A percentile compares a stretch with the other conserved stretches of the same genome.
Evolutionary conservation across 306 rosid genomes (phyloP).

Genomic region (Casuarina cunninghamiana): DNA sequence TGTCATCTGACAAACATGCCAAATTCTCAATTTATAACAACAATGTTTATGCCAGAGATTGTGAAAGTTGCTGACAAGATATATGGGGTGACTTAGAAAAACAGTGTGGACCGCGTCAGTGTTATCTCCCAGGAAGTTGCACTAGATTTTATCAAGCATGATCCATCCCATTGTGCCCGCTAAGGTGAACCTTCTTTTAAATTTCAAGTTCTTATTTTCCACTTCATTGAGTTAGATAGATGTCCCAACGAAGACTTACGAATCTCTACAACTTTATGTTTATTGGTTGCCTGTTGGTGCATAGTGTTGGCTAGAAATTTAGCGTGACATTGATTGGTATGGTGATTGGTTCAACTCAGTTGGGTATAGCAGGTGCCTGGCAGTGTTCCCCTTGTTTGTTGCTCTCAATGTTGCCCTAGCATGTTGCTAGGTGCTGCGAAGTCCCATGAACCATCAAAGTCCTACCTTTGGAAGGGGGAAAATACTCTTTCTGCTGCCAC

Average conservation of each 20-base stretch:
- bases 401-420: background rate
- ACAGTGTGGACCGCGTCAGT: slow-evolving; percentile 87
- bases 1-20: slow-evolving; percentile 84
- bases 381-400: background rate
- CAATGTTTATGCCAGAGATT: slow-evolving; percentile 90
- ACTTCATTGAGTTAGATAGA: too few relatives aligned
- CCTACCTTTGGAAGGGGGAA: too few relatives aligned
- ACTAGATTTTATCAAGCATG: slow-evolving; percentile 80
- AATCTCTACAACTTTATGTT: too few relatives aligned
- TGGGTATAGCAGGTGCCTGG: too few relatives aligned
- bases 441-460: too few relatives aligned
- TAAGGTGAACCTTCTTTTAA: slow-evolving; percentile 47
- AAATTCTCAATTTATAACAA: slow-evolving; percentile 88
- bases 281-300: too few relatives aligned
- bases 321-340: too few relatives aligned
- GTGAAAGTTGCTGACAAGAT: slow-evolving; percentile 93
- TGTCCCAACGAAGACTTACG: too few relatives aligned
- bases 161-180: slow-evolving; percentile 75
- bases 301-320: too few relatives aligned
- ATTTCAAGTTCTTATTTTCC: slow-evolving; percentile 2
- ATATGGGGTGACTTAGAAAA: slow-evolving; percentile 83
- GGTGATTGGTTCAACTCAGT: background rate
- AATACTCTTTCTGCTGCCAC: background rate
- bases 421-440: too few relatives aligned
- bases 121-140: slow-evolving; percentile 75